Base-by-base conservation (phyloP, 345 rosid genomes). In the Raphanus raphanistrum region DNA sequence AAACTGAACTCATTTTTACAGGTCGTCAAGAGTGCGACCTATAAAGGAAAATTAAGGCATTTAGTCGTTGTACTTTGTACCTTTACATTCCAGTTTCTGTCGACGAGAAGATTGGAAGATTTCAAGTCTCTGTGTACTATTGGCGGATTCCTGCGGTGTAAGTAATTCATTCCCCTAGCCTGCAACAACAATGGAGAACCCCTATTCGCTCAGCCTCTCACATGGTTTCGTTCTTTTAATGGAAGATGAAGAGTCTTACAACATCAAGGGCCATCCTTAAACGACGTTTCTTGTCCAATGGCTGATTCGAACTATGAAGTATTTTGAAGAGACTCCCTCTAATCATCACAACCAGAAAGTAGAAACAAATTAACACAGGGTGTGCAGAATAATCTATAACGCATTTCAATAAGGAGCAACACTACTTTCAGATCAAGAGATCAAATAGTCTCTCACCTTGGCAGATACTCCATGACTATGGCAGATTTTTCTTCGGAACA, bases 261-360 rank as follows among this genome's bases (percentile, higher is more conserved):
- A 92, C 90, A 73, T 94, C 97, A 54, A 94, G 92, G 16, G 97
- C 96, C 97, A 92, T 94, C 77, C 74, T 87, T 58, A 89, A 70
- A 61, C 92, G 92, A 6, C 92, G 88, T 78, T 84, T 92, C 8
- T 86, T 84, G 76, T 92, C 95, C 82, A 92, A 73, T 43, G 89
- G 79, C 66, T 87, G 95, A 76, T 79, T 87, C 80, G 83, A 82
- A 76, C 43, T 94, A 88, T 92, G 98, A 76, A 94, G 90, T 50
- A 89, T 83, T 73, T 85, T 89, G 88, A 92, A 94, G 70, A 92
- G 97, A 82, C 98, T 94, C 82, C 98, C 97, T 86, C 98, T 94
- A 79, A 66, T 63, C 62, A 83, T 41, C 52, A 75, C 73, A 81
- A 72, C 63, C 60, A 3, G 8, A 70, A 33, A 16, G 21, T 21